Conservation (phyloP, 352 stramenopile species). For the Phytophthora brassicae region DNA sequence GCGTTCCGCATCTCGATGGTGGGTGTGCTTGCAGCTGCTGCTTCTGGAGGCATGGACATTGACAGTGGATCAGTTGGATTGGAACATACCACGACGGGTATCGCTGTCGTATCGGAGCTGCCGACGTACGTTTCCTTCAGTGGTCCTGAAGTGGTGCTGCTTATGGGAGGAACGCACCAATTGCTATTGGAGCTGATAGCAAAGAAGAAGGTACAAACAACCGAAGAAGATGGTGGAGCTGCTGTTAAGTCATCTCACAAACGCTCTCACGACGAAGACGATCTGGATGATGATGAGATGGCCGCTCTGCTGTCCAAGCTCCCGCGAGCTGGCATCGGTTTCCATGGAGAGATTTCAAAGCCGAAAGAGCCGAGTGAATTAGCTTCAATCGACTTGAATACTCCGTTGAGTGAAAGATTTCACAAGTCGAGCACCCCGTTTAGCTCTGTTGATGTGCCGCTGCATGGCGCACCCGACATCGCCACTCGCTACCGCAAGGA, state of each 20-base stretch:
- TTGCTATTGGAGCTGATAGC: constrained; percentile 44
- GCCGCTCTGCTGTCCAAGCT: constrained; percentile 62
- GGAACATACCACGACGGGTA: constrained; percentile 38
- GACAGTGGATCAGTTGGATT: constrained; percentile 37
- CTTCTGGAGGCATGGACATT: constrained; percentile 34
- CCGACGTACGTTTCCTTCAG: constrained; percentile 57
- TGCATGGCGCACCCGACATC: constrained; percentile 44
- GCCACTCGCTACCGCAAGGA: constrained; percentile 33
- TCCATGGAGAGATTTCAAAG: constrained; percentile 65
- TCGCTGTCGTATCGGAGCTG: constrained; percentile 54
- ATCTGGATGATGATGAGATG: constrained; percentile 58
- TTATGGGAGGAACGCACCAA: constrained; percentile 60
- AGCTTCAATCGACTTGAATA: constrained; percentile 45
- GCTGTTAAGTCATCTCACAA: constrained; percentile 38
- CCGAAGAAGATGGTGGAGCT: not conserved
- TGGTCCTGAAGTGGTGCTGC: constrained; percentile 45
- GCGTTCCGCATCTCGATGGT: constrained; percentile 57
- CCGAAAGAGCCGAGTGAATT: constrained; percentile 58
- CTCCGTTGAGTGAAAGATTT: constrained; percentile 65
- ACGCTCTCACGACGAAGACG: constrained; percentile 53
- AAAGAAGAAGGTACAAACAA: constrained; percentile 9
- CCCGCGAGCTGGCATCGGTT: constrained; percentile 75
- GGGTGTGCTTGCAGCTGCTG: constrained; percentile 30
- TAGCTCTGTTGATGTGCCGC: constrained; percentile 64
- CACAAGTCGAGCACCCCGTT: constrained; percentile 81